Conservation (phyloP, 2,329 filamentous ascomycete genomes). For the Hortaea werneckii region DNA sequence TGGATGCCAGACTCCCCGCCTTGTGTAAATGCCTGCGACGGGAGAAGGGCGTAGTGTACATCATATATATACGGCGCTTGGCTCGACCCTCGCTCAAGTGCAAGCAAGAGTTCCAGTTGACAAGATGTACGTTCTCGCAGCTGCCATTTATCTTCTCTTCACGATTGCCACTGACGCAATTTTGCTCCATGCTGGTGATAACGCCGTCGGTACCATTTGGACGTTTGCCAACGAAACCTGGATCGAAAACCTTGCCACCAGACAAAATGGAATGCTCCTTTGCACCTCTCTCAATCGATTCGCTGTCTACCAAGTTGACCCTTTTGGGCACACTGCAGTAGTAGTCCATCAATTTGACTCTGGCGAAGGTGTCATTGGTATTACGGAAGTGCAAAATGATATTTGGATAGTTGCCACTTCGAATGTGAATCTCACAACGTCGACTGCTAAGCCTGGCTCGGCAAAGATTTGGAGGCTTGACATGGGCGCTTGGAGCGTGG, state of each 20-base stretch:
- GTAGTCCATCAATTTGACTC: constrained; percentile 1
- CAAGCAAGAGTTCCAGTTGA: too few species aligned
- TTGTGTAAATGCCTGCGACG: too few species aligned
- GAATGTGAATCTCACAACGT: neutral
- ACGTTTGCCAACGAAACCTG: constrained; percentile 4
- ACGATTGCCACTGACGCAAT: too few species aligned
- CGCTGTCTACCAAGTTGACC: constrained; percentile 4
- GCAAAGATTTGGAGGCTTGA: constrained; percentile 2
- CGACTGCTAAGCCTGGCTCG: neutral
- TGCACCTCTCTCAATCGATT: constrained; percentile 2
- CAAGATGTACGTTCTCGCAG: too few species aligned
- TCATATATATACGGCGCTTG: too few species aligned
- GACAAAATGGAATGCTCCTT: constrained; percentile 1
- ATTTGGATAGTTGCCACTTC: constrained; percentile 1
- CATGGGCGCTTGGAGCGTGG: constrained; percentile 1
- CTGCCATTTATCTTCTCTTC: too few species aligned
- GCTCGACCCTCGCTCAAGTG: too few species aligned
- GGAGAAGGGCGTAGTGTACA: too few species aligned
- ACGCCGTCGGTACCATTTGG: neutral
- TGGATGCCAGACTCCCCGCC: too few species aligned
- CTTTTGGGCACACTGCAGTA: neutral
- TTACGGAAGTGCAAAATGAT: constrained; percentile 1
- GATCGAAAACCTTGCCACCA: constrained; percentile 5
- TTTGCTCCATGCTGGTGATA: neutral
- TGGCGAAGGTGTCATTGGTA: constrained; percentile 1